These are phyloP conservation scores for Myxozyma lipomycoides DNA, from an alignment of 805 yeast genomes.

Conservation along the genomic window DNA sequence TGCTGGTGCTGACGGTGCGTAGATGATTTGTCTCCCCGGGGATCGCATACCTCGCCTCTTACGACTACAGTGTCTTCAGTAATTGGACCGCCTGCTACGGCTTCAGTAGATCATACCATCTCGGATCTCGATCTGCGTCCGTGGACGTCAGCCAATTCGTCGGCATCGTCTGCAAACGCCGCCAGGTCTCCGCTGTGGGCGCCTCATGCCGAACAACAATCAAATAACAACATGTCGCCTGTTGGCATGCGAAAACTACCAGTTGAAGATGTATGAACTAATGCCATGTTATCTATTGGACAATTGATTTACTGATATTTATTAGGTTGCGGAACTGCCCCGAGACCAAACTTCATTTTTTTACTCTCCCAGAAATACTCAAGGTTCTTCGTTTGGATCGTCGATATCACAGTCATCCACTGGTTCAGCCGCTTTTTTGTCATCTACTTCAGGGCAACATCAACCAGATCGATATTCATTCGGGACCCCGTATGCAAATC, in stretches of 20 bases:
- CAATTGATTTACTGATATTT: not conserved
- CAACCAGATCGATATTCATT: constrained; percentile 6
- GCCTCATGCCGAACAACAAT: not conserved
- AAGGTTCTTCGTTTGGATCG: constrained; percentile 20
- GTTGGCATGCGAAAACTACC: constrained; percentile 23
- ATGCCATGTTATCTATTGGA: not conserved
- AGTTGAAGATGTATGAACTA: constrained; percentile 17
- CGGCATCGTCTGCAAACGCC: constrained; percentile 7
- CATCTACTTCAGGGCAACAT: not conserved
- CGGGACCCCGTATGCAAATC: constrained; percentile 11
- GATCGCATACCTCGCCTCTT: constrained; percentile 11
- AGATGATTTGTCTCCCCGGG: not conserved
- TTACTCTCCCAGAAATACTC: constrained; percentile 10
- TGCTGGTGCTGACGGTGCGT: not conserved
- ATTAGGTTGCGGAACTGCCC: no score
- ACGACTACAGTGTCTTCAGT: constrained; percentile 5
- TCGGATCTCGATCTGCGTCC: constrained; percentile 24
- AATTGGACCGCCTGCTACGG: constrained; percentile 1
- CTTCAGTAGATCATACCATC: constrained; percentile 11
- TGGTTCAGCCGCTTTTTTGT: not conserved
- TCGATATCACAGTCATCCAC: constrained; percentile 2
- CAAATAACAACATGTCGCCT: constrained; percentile 8
- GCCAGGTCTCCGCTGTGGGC: constrained; percentile 28
- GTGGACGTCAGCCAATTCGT: constrained; percentile 21
- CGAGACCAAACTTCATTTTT: constrained; percentile 14